Percentiles rank a stretch among this genome's conserved stretches.
phyloP scores from a whole-genome alignment of 139 green algal species.

The Tetratostichococcus sp. region DNA sequence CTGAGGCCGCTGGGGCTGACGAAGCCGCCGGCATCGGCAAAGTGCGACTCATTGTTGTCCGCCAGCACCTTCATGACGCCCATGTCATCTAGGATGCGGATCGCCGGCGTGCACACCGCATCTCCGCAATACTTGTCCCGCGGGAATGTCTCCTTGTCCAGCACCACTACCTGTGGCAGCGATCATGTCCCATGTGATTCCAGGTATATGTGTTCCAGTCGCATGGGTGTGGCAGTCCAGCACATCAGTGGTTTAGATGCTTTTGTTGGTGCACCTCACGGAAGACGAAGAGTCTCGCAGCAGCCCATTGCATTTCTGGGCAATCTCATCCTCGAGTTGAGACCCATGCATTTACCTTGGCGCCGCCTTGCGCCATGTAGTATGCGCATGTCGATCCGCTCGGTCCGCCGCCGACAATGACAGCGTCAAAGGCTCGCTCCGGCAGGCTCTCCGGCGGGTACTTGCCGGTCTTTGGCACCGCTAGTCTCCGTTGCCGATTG shows the following conservation, averaged over 20 bases:
- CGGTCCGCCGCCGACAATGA: conserved; percentile 84
- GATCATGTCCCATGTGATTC: not conserved
- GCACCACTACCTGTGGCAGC: conserved; percentile 50
- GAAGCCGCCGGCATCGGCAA: conserved; percentile 75
- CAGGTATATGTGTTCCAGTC: too few relatives aligned
- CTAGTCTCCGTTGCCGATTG: conserved; percentile 10
- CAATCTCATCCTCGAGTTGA: too few relatives aligned
- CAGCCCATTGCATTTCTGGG: too few relatives aligned
- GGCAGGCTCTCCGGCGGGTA: conserved; percentile 61
- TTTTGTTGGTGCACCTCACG: too few relatives aligned
- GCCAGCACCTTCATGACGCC: conserved; percentile 74
- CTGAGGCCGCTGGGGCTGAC: conserved; percentile 71
- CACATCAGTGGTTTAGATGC: too few relatives aligned
- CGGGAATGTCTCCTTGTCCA: conserved; percentile 87
- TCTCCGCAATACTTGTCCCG: conserved; percentile 79
- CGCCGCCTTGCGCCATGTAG: conserved; percentile 66
- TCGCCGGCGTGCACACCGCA: conserved; percentile 83
- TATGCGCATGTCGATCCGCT: conserved; percentile 67
- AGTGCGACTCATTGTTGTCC: conserved; percentile 80
- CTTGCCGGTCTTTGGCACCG: conserved; percentile 35
- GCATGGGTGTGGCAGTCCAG: too few relatives aligned
- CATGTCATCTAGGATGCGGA: conserved; percentile 68
- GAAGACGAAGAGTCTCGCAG: too few relatives aligned
- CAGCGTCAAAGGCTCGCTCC: conserved; percentile 64
- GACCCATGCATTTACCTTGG: too few relatives aligned